Percentiles rank a stretch among this genome's conserved stretches.
Evolutionary conservation across 352 stramenopile genomes (phyloP).

Genomic region (Pythium volutum): DNA sequence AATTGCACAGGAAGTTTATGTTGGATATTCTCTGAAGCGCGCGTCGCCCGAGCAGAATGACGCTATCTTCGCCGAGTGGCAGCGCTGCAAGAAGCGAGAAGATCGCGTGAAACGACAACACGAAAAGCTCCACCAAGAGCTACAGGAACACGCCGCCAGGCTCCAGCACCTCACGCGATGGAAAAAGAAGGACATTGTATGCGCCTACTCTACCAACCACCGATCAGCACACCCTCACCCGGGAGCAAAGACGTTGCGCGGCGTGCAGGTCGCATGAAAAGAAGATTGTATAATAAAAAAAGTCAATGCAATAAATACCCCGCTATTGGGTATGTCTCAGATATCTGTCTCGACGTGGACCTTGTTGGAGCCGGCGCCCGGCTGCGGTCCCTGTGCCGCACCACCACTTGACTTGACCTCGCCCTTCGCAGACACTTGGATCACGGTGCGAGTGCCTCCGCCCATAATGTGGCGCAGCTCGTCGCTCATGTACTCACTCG

Average conservation of each 20-base stretch:
- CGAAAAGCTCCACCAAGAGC: slow-evolving; percentile 24
- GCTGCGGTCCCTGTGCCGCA: slow-evolving; percentile 8
- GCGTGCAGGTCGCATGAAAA: not conserved
- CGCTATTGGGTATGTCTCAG: not conserved
- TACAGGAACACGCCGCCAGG: slow-evolving; percentile 29
- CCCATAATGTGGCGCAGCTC: slow-evolving; percentile 68
- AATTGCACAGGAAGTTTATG: no score
- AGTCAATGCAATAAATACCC: not conserved
- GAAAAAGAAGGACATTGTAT: slow-evolving; percentile 68
- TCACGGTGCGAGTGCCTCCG: slow-evolving; percentile 35
- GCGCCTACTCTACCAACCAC: slow-evolving; percentile 60
- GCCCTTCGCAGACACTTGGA: slow-evolving; percentile 33
- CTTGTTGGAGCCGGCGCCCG: slow-evolving; percentile 19
- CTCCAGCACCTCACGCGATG: slow-evolving; percentile 45
- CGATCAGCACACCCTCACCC: not conserved
- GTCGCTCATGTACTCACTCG: slow-evolving; percentile 79
- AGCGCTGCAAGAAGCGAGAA: slow-evolving; percentile 46
- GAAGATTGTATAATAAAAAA: not conserved
- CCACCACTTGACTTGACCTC: not conserved
- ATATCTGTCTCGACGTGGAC: slow-evolving; percentile 33
- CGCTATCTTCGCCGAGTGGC: slow-evolving; percentile 38
- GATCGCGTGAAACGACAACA: slow-evolving; percentile 39
- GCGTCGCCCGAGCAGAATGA: slow-evolving; percentile 12
- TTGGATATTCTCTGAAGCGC: not conserved
- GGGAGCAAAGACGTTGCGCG: not conserved